Evolutionary conservation across 805 yeast species (phyloP).

Genomic region (Sugiyamaella qingdaonensis): DNA sequence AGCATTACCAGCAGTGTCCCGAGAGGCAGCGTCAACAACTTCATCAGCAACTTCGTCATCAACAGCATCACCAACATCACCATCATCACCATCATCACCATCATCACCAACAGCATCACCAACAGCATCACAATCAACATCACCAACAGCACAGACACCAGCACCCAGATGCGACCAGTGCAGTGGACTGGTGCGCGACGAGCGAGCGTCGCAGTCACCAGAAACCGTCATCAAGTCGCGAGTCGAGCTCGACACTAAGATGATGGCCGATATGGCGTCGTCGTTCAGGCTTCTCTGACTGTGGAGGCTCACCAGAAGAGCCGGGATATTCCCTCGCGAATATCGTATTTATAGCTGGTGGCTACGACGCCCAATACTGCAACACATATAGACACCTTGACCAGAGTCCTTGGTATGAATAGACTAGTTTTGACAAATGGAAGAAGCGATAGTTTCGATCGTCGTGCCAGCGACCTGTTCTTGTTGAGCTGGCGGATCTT

Average conservation of each 20-base stretch:
- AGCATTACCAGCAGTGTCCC: neutral
- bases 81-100: neutral
- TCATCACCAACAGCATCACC: neutral
- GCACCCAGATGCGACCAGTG: neutral
- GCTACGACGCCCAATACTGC: constrained; percentile 18
- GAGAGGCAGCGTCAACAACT: neutral
- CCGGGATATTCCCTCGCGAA: constrained; percentile 1
- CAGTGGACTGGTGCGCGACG: neutral
- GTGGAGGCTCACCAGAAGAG: neutral
- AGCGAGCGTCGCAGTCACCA: neutral
- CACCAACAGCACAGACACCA: neutral
- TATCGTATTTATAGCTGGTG: constrained; percentile 8
- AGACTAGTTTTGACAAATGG: neutral
- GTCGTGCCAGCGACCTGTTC: neutral
- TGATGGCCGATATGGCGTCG: constrained; percentile 7
- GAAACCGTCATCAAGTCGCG: neutral
- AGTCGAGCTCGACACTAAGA: constrained; percentile 6
- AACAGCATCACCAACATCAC: neutral
- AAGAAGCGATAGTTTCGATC: neutral
- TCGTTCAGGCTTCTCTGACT: constrained; percentile 3
- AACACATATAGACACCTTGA: constrained; percentile 14
- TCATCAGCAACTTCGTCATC: neutral
- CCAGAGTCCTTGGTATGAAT: constrained; percentile 1
- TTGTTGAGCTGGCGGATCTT: neutral
- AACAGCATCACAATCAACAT: no score